Evolutionary conservation across 2,329 filamentous ascomycete genomes (phyloP).

Genomic region (Microsporum audouinii): DNA sequence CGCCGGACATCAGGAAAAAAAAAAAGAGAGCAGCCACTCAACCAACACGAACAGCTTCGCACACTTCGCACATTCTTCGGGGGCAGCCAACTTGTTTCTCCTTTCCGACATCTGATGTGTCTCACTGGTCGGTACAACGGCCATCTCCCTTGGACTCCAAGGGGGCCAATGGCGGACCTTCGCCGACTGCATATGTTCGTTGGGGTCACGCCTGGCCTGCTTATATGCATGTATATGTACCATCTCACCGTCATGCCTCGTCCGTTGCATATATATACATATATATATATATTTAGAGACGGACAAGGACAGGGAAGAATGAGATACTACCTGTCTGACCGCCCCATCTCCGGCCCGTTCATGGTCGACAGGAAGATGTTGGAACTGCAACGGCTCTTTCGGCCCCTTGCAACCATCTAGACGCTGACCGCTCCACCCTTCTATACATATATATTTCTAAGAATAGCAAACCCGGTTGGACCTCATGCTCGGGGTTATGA

Average conservation of each 20-base stretch:
- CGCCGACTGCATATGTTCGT: neutral
- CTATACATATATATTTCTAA: neutral
- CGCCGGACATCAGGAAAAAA: neutral
- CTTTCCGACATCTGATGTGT: neutral
- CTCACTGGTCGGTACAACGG: neutral
- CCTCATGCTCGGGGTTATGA: neutral
- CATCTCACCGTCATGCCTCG: neutral
- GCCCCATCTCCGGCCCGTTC: neutral
- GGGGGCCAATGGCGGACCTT: neutral
- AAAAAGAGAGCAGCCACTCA: neutral
- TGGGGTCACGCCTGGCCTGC: neutral
- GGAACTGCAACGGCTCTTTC: neutral
- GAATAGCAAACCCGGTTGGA: neutral
- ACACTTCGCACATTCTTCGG: neutral
- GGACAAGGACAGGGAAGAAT: neutral
- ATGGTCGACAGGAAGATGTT: neutral
- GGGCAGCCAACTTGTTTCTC: neutral
- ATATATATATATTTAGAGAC: no score
- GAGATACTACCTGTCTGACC: neutral
- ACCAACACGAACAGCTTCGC: neutral
- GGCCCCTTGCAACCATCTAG: neutral
- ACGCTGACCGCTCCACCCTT: neutral
- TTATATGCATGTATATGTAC: neutral
- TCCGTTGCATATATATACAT: no score
- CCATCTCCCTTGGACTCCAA: neutral